A percentile compares a stretch with the other conserved stretches of the same genome.
phyloP scores from a whole-genome alignment of 345 rosid genomes.

The Populus davidiana region DNA sequence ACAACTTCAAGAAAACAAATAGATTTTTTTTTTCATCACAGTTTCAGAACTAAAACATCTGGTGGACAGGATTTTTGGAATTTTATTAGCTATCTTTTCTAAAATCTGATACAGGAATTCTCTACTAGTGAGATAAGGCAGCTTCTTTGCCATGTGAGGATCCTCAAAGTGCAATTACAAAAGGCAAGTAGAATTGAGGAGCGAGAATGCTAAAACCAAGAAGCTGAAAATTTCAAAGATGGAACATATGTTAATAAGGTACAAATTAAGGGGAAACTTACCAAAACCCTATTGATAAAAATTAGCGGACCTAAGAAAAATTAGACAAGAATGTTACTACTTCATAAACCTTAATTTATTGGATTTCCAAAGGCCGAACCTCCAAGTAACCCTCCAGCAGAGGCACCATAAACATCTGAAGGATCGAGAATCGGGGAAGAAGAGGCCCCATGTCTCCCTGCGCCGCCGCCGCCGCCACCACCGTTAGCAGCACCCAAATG shows the following conservation, averaged over 20 bases:
- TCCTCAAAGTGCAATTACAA: slow-evolving; percentile 23
- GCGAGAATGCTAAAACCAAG: slow-evolving; percentile 15
- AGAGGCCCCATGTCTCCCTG: slow-evolving; percentile 50
- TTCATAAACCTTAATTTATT: slow-evolving; percentile 34
- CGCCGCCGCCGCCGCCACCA: slow-evolving; percentile 23
- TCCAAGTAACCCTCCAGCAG: slow-evolving; percentile 58
- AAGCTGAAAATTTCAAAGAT: slow-evolving; percentile 17
- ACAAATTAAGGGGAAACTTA: slow-evolving; percentile 23
- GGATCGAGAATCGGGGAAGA: slow-evolving; percentile 56
- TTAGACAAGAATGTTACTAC: slow-evolving; percentile 5
- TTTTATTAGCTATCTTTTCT: slow-evolving; percentile 10
- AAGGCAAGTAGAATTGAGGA: slow-evolving; percentile 4
- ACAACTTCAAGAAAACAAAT: slow-evolving; percentile 29
- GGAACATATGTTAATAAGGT: slow-evolving; percentile 11
- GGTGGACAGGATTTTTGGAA: slow-evolving; percentile 9
- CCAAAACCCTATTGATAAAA: slow-evolving; percentile 32
- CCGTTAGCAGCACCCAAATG: slow-evolving; percentile 62
- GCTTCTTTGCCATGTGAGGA: slow-evolving; percentile 21
- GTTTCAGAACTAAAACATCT: slow-evolving; percentile 21
- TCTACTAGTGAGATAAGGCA: slow-evolving; percentile 17
- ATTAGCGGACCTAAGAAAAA: slow-evolving; percentile 26
- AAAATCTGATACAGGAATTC: slow-evolving; percentile 15
- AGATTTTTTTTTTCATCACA: slow-evolving; percentile 13
- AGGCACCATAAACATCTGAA: slow-evolving; percentile 57
- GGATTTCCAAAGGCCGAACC: slow-evolving; percentile 67